Evolutionary conservation across 1,284 basidiomycete species (phyloP).

Genomic region (Ustilago lituana): DNA sequence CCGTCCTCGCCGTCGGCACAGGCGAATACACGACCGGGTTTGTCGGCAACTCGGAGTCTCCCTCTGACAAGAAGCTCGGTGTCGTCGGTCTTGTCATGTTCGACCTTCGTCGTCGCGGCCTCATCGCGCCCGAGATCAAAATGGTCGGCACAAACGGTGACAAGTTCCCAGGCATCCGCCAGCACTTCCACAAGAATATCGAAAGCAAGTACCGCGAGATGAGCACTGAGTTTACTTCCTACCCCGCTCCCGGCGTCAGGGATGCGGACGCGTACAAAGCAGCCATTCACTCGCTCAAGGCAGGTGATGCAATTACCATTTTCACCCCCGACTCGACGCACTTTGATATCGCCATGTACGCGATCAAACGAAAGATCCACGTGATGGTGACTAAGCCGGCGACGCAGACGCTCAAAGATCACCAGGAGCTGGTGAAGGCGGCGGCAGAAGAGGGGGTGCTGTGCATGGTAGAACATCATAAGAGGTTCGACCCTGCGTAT

Average conservation of each 20-base stretch:
- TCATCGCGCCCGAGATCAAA: constrained; percentile 75
- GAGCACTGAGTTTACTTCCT: constrained; percentile 82
- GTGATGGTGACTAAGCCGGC: constrained; percentile 93
- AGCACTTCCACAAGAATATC: constrained; percentile 85
- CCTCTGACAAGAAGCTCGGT: constrained; percentile 88
- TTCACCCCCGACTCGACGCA: constrained; percentile 83
- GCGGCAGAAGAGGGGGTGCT: constrained; percentile 82
- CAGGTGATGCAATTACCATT: constrained; percentile 86
- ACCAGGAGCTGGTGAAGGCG: constrained; percentile 78
- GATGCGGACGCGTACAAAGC: constrained; percentile 85
- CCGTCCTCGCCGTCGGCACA: constrained; percentile 42
- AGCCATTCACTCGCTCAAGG: constrained; percentile 81
- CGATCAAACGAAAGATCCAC: constrained; percentile 82
- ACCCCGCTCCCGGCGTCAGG: constrained; percentile 76
- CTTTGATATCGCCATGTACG: constrained; percentile 83
- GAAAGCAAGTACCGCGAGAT: constrained; percentile 84
- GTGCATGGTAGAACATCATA: constrained; percentile 86
- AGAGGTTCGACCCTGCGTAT: constrained; percentile 86
- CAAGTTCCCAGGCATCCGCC: constrained; percentile 84
- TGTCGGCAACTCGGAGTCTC: constrained; percentile 86
- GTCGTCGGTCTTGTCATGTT: constrained; percentile 90
- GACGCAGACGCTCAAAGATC: constrained; percentile 83
- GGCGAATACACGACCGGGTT: constrained; percentile 82
- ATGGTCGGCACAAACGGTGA: constrained; percentile 86
- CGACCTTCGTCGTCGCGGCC: constrained; percentile 84